phyloP scores from a whole-genome alignment of 208 protist genomes.

The Crithidia brevicula region DNA sequence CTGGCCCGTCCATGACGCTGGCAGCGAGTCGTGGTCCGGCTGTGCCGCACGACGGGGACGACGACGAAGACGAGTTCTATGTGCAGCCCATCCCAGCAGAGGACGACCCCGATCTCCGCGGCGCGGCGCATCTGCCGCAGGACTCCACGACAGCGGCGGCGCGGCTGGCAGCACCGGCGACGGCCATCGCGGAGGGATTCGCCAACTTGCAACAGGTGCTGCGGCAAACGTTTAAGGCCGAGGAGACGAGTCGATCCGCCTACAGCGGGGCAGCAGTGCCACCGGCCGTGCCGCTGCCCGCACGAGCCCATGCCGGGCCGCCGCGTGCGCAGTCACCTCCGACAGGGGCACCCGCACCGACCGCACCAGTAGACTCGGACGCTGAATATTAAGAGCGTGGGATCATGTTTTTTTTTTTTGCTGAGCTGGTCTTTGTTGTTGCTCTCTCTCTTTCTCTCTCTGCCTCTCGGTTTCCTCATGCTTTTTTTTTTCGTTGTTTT shows the following conservation, averaged over 20 bases:
- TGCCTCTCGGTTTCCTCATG: neutral
- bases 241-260: neutral
- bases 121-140: conserved; percentile 17
- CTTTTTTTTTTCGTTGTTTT: conserved; percentile 14
- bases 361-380: neutral
- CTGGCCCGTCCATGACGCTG: conserved; percentile 2
- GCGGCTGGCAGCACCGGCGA: conserved; percentile 18
- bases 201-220: conserved; percentile 36
- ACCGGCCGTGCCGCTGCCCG: conserved; percentile 5
- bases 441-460: conserved; percentile 2
- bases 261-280: neutral
- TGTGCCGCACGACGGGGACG: neutral
- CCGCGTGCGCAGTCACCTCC: neutral
- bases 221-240: conserved; percentile 22
- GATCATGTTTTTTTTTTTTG: conserved; percentile 23
- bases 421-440: neutral
- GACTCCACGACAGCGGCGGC: conserved; percentile 8
- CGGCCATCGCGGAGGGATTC: conserved; percentile 41
- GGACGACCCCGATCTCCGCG: conserved; percentile 30
- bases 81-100: conserved; percentile 38
- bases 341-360: neutral
- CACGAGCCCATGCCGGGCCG: neutral
- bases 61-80: conserved; percentile 39
- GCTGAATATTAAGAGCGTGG: neutral
- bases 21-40: neutral